Evolutionary conservation across 768 basidiomycete species (phyloP).

Genomic region (Panaeolus papilionaceus): DNA sequence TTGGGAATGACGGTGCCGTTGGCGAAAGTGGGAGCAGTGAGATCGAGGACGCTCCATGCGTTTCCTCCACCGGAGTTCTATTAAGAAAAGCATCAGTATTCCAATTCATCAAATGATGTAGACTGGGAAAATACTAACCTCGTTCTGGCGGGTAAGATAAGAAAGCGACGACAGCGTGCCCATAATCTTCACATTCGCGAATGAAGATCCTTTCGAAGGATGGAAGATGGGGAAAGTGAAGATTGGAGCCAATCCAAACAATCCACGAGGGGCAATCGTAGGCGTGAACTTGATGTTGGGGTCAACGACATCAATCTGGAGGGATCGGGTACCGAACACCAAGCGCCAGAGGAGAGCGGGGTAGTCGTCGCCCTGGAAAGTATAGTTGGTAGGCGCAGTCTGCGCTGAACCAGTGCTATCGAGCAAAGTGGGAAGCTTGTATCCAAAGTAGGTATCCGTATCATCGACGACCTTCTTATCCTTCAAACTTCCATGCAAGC

Average conservation of each 20-base stretch:
- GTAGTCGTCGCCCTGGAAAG: neutral
- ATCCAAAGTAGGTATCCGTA: slow-evolving; percentile 52
- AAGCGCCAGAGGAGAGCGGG: slow-evolving; percentile 28
- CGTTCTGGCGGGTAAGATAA: slow-evolving; percentile 54
- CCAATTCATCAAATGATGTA: too few species aligned
- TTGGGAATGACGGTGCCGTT: slow-evolving; percentile 50
- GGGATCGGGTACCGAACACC: slow-evolving; percentile 54
- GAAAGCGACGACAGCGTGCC: slow-evolving; percentile 55
- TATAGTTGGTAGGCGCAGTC: neutral
- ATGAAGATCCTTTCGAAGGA: slow-evolving; percentile 42
- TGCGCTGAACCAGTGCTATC: neutral
- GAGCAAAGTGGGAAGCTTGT: neutral
- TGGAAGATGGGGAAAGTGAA: slow-evolving; percentile 47
- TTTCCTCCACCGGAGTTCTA: slow-evolving; percentile 6
- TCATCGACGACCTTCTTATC: slow-evolving; percentile 59
- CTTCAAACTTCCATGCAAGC: slow-evolving; percentile 48
- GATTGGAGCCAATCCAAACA: slow-evolving; percentile 28
- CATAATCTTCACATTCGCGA: slow-evolving; percentile 47
- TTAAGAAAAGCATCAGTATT: too few species aligned
- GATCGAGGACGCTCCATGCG: slow-evolving; percentile 41
- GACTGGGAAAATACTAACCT: slow-evolving; percentile 31
- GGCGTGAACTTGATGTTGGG: slow-evolving; percentile 46
- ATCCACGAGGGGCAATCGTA: slow-evolving; percentile 40
- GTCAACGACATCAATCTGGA: slow-evolving; percentile 56
- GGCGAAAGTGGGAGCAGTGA: slow-evolving; percentile 39